phyloP scores from a whole-genome alignment of 2,329 filamentous ascomycete species.

The Sarocladium oryzae region DNA sequence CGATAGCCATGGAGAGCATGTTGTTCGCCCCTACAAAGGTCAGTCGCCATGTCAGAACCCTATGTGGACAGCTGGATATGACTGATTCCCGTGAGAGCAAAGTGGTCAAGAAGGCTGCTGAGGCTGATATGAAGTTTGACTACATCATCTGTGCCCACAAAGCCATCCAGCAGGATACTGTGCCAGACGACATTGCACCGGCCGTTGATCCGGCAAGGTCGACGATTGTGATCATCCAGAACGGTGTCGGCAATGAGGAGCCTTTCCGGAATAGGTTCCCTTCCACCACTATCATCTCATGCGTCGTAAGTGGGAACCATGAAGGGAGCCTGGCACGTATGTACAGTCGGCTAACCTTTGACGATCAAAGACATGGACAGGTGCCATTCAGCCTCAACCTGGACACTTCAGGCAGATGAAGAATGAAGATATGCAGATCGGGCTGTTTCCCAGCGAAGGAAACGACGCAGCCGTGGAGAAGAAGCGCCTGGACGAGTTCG shows the following conservation, averaged over 20 bases:
- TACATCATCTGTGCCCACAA: slow-evolving; percentile 67
- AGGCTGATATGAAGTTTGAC: slow-evolving; percentile 34
- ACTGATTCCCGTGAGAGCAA: too few relatives aligned
- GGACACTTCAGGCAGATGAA: slow-evolving; percentile 43
- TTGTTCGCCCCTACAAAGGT: slow-evolving; percentile 40
- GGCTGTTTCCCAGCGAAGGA: slow-evolving; percentile 37
- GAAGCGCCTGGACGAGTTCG: slow-evolving; percentile 32
- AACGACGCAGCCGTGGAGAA: slow-evolving; percentile 25
- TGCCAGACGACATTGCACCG: slow-evolving; percentile 54
- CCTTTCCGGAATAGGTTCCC: slow-evolving; percentile 60
- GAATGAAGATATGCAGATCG: slow-evolving; percentile 49
- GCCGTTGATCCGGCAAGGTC: slow-evolving; percentile 45
- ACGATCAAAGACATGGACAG: slow-evolving; percentile 41
- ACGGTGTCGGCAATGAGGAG: slow-evolving; percentile 63
- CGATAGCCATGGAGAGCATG: slow-evolving; percentile 56
- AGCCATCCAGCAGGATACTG: slow-evolving; percentile 59
- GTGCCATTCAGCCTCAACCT: slow-evolving; percentile 41
- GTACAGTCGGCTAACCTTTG: too few relatives aligned
- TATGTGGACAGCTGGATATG: not conserved
- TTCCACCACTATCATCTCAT: slow-evolving; percentile 47
- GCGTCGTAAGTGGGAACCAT: slow-evolving; percentile 40
- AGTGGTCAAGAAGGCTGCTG: slow-evolving; percentile 45
- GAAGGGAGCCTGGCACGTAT: too few relatives aligned
- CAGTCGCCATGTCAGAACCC: slow-evolving; percentile 11
- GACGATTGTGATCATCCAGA: slow-evolving; percentile 62